These are phyloP conservation scores for Alopecurus myosuroides DNA, from an alignment of 176 grass and related monocot genomes.

Conservation along the genomic window DNA sequence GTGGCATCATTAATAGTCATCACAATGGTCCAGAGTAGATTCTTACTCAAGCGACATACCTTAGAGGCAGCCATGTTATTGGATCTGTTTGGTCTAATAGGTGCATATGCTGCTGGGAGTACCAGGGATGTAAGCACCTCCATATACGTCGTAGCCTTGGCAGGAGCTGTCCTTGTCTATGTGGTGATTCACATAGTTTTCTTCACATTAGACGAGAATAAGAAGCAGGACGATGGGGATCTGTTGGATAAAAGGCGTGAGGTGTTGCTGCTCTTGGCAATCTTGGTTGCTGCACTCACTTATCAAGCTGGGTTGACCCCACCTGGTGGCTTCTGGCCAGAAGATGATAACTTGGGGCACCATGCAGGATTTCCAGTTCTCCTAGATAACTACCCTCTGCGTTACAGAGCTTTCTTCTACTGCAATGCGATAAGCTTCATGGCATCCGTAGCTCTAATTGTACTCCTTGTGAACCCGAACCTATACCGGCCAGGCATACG, in stretches of 20 bases:
- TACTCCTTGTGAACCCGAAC: background rate
- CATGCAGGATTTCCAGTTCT: conserved; percentile 6
- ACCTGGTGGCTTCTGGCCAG: background rate
- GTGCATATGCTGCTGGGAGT: conserved; percentile 25
- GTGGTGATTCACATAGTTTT: conserved; percentile 10
- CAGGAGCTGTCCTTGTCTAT: background rate
- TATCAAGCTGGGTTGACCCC: conserved; percentile 38
- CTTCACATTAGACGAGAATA: background rate
- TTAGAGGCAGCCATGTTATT: conserved; percentile 26
- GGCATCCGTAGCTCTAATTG: conserved; percentile 18
- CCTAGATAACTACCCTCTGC: background rate
- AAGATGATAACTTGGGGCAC: background rate
- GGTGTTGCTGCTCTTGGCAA: conserved; percentile 22
- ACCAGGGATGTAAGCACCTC: background rate
- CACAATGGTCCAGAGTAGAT: background rate
- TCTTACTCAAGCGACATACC: background rate
- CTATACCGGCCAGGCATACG: background rate
- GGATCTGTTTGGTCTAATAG: conserved; percentile 22
- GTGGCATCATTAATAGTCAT: conserved; percentile 29
- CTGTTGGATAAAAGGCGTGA: background rate
- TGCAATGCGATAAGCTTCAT: conserved; percentile 34
- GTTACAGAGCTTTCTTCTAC: conserved; percentile 32
- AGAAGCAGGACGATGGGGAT: background rate
- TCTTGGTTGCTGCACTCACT: conserved; percentile 28
- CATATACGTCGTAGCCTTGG: conserved; percentile 15